Conservation (phyloP, 352 stramenopile species). For the Peronospora farinosa region DNA sequence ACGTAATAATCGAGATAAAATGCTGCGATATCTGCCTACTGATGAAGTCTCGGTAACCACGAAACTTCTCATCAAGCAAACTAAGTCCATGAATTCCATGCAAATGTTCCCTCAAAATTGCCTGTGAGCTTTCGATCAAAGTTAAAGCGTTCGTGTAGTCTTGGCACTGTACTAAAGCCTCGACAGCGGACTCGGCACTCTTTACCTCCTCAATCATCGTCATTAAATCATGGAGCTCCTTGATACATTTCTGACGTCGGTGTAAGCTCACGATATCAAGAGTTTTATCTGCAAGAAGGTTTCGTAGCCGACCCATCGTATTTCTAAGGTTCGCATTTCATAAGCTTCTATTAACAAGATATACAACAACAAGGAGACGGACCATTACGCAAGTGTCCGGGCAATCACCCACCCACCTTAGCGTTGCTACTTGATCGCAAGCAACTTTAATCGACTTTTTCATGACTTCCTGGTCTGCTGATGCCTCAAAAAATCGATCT, state of each 20-base stretch:
- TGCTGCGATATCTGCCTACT: slow-evolving; percentile 68
- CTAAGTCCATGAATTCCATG: slow-evolving; percentile 73
- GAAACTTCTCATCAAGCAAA: slow-evolving; percentile 69
- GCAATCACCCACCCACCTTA: slow-evolving; percentile 41
- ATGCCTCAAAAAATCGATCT: slow-evolving; percentile 82
- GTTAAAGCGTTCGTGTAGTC: slow-evolving; percentile 77
- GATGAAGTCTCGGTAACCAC: slow-evolving; percentile 67
- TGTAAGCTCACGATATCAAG: slow-evolving; percentile 85
- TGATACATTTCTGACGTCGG: slow-evolving; percentile 70
- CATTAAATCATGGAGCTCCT: slow-evolving; percentile 73
- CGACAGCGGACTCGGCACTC: slow-evolving; percentile 71
- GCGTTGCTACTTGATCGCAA: slow-evolving; percentile 71
- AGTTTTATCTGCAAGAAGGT: slow-evolving; percentile 75
- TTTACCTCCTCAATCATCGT: slow-evolving; percentile 84
- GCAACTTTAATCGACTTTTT: slow-evolving; percentile 73
- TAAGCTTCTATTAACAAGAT: slow-evolving; percentile 3
- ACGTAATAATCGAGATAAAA: slow-evolving; percentile 76
- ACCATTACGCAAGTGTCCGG: background rate
- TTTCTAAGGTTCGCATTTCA: slow-evolving; percentile 28
- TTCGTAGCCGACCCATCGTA: slow-evolving; percentile 79
- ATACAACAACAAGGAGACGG: slow-evolving; percentile 2
- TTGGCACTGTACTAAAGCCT: slow-evolving; percentile 78
- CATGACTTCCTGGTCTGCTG: slow-evolving; percentile 80
- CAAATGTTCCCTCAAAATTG: slow-evolving; percentile 59
- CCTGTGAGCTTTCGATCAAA: slow-evolving; percentile 68